phyloP scores from a whole-genome alignment of 768 basidiomycete genomes.

The Rhizopogon salebrosus region DNA sequence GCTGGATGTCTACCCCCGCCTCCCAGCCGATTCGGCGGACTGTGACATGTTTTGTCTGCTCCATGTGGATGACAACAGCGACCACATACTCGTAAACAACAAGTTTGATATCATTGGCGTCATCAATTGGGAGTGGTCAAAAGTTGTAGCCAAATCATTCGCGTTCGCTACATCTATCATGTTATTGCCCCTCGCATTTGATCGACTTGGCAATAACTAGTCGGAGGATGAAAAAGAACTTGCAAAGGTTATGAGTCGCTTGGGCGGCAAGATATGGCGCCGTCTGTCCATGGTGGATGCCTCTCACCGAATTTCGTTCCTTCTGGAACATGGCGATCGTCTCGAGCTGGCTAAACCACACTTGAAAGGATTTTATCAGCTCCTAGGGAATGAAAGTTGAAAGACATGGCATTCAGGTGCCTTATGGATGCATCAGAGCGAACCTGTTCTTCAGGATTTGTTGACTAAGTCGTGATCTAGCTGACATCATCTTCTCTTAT shows the following conservation, averaged over 20 bases:
- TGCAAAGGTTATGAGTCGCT: background rate
- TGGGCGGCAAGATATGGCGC: background rate
- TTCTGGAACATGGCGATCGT: background rate
- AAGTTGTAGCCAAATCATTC: background rate
- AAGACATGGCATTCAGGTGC: background rate
- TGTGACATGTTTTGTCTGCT: constrained; percentile 11
- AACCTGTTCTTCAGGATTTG: background rate
- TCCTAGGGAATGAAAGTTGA: background rate
- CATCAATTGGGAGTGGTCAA: constrained; percentile 27
- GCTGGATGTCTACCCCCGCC: background rate
- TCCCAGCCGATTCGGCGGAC: background rate
- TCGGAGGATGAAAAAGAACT: background rate
- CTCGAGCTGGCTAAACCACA: background rate
- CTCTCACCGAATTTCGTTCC: background rate
- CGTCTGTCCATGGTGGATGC: background rate
- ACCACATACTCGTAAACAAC: constrained; percentile 23
- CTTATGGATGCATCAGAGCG: background rate
- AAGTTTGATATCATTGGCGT: constrained; percentile 16
- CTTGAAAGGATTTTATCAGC: background rate
- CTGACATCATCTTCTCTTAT: too few relatives aligned
- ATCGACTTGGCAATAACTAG: background rate
- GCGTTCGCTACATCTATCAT: background rate
- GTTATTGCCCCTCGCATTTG: background rate
- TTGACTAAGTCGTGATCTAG: background rate
- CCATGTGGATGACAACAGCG: constrained; percentile 18